A percentile compares a stretch with the other conserved stretches of the same genome.
phyloP scores from a whole-genome alignment of 1,284 basidiomycete species.

The Ceratobasidium sp. region DNA sequence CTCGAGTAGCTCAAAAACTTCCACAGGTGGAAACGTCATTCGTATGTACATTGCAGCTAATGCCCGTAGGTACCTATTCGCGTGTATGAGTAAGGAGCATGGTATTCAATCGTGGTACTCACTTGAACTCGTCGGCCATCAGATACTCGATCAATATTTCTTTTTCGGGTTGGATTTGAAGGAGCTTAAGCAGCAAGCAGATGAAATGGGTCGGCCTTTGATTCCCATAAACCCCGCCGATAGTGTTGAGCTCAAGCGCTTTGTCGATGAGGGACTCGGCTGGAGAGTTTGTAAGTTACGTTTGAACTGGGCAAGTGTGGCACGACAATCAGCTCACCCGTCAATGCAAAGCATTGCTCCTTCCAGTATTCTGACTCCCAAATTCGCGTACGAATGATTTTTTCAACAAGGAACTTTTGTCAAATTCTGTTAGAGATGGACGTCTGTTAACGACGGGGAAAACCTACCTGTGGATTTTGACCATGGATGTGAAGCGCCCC shows the following conservation, averaged over 20 bases:
- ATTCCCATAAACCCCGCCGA: conserved; percentile 95
- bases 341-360: conserved; percentile 93
- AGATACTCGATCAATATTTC: conserved; percentile 96
- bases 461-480: conserved; percentile 84
- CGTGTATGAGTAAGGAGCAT: not conserved
- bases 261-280: conserved; percentile 95
- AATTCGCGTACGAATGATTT: conserved; percentile 94
- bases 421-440: conserved; percentile 39
- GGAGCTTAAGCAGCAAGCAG: conserved; percentile 89
- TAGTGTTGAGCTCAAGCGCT: conserved; percentile 81
- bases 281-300: conserved; percentile 53
- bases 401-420: conserved; percentile 91
- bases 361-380: conserved; percentile 98
- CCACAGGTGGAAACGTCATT: conserved; percentile 89
- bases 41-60: conserved; percentile 95
- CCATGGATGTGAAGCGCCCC: conserved; percentile 90
- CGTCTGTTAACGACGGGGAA: not conserved
- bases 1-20: conserved; percentile 94
- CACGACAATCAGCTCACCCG: conserved; percentile 65
- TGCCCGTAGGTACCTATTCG: conserved; percentile 86
- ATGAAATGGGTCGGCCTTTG: conserved; percentile 92
- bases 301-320: not conserved
- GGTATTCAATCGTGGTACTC: conserved; percentile 54
- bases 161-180: conserved; percentile 97
- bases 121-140: conserved; percentile 98